phyloP scores from a whole-genome alignment of 345 rosid genomes.

The Sonneratia alba region DNA sequence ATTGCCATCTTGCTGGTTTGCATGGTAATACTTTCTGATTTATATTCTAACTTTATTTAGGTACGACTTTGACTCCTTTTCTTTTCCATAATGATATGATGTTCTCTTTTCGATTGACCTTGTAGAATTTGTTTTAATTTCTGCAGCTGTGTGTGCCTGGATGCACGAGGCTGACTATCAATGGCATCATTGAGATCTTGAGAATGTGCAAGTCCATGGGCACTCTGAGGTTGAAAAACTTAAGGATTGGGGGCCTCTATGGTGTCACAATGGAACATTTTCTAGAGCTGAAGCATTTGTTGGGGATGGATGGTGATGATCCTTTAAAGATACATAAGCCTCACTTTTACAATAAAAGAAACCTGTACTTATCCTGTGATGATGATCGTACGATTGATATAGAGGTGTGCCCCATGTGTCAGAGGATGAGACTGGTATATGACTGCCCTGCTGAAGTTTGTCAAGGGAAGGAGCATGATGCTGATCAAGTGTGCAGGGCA shows the following conservation, averaged over 20 bases:
- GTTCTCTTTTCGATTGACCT: not conserved
- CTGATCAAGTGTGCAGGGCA: conserved; percentile 54
- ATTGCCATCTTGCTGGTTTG: not conserved
- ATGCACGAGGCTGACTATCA: conserved; percentile 65
- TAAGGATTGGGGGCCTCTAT: conserved; percentile 68
- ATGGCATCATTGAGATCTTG: conserved; percentile 55
- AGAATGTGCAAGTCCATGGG: conserved; percentile 44
- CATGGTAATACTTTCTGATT: not conserved
- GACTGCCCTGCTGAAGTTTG: conserved; percentile 87
- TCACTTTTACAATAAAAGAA: conserved; percentile 54
- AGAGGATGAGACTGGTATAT: conserved; percentile 61
- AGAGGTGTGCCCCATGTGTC: conserved; percentile 85
- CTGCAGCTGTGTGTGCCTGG: conserved; percentile 81
- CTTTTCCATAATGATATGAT: not conserved
- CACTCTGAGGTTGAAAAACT: conserved; percentile 46
- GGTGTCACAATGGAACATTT: conserved; percentile 59
- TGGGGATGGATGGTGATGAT: conserved; percentile 30
- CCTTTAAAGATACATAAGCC: conserved; percentile 38
- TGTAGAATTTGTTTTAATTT: not conserved
- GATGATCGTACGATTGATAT: conserved; percentile 72
- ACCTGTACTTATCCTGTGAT: conserved; percentile 48
- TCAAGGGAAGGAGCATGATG: conserved; percentile 31
- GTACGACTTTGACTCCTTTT: not conserved
- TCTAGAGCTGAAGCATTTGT: conserved; percentile 49
- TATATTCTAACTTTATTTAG: not conserved